phyloP scores from a whole-genome alignment of 768 basidiomycete species.

The Boletus subparvulus region DNA sequence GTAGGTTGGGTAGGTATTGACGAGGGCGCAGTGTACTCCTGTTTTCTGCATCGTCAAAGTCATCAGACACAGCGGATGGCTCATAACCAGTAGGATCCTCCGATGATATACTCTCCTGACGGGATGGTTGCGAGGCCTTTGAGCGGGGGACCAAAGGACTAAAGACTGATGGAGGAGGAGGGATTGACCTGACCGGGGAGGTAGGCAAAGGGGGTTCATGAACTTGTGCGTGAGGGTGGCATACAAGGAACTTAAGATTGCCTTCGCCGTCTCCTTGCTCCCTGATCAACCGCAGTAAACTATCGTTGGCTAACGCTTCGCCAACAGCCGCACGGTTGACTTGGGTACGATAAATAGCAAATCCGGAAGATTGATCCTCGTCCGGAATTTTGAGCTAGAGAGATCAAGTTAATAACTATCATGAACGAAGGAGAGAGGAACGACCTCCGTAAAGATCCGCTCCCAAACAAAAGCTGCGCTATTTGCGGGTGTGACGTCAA shows the following conservation, averaged over 20 bases:
- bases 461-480: constrained; percentile 73
- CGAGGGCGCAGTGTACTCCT: constrained; percentile 47
- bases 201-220: constrained; percentile 48
- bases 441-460: constrained; percentile 76
- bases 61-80: constrained; percentile 50
- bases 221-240: constrained; percentile 59
- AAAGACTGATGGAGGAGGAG: constrained; percentile 49
- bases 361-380: constrained; percentile 69
- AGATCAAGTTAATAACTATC: not conserved
- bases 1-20: constrained; percentile 29
- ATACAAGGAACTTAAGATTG: constrained; percentile 81
- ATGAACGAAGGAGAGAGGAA: constrained; percentile 16
- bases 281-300: constrained; percentile 68
- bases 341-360: constrained; percentile 85
- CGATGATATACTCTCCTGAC: constrained; percentile 72
- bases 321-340: constrained; percentile 77
- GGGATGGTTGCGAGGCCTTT: constrained; percentile 49
- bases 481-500: constrained; percentile 67
- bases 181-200: constrained; percentile 46
- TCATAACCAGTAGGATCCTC: constrained; percentile 68
- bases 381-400: constrained; percentile 74
- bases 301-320: constrained; percentile 68
- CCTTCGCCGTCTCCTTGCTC: constrained; percentile 75
- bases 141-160: constrained; percentile 52
- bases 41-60: constrained; percentile 58